These are phyloP conservation scores for Murraya koenigii DNA, from an alignment of 345 rosid species.

Conservation along the genomic window DNA sequence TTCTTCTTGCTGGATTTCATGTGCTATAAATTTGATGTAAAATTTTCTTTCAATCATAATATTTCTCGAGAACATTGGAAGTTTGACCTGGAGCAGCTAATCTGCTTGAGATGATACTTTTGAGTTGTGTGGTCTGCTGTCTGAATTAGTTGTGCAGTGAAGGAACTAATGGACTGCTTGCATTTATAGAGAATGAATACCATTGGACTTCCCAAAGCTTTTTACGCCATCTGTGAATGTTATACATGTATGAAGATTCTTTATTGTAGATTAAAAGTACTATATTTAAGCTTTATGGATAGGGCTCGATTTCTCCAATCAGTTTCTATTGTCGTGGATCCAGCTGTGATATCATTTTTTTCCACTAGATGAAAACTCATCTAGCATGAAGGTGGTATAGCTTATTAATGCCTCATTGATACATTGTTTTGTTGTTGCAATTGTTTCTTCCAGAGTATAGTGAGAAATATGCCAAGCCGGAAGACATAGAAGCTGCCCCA, in stretches of 20 bases:
- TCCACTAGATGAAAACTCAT: background rate
- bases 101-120: background rate
- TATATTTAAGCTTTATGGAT: background rate
- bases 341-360: background rate
- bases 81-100: too few relatives aligned
- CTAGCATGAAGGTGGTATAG: background rate
- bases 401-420: background rate
- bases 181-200: background rate
- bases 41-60: background rate
- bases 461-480: constrained; percentile 62
- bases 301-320: background rate
- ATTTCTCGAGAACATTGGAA: too few relatives aligned
- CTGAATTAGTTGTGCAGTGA: background rate
- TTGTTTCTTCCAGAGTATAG: constrained; percentile 44
- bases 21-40: background rate
- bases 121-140: background rate
- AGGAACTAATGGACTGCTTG: background rate
- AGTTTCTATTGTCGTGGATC: background rate
- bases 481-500: constrained; percentile 34
- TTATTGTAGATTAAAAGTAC: background rate
- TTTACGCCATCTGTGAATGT: background rate
- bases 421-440: background rate
- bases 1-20: background rate
- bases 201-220: background rate
- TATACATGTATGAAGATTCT: background rate